phyloP scores from a whole-genome alignment of 2,329 filamentous ascomycete species.

The Fusarium pininemorale region DNA sequence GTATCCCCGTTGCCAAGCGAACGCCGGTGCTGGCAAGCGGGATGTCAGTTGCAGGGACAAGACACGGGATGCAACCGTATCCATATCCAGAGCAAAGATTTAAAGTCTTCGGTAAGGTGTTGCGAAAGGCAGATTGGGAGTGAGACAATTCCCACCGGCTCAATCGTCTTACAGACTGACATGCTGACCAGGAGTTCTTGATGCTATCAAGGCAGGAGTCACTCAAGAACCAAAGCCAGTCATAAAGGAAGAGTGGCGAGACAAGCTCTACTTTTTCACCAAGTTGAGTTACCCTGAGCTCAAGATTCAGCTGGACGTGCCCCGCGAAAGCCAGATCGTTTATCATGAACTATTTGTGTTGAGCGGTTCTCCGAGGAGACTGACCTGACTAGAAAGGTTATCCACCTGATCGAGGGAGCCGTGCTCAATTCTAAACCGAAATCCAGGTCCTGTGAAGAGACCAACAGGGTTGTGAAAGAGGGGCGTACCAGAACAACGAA shows the following conservation, averaged over 20 bases:
- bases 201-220: background rate
- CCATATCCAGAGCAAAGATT: too few species aligned
- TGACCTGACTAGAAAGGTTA: too few species aligned
- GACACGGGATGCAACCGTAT: rapidly evolving
- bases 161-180: background rate
- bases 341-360: too few species aligned
- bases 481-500: too few species aligned
- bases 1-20: background rate
- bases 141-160: background rate
- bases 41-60: background rate
- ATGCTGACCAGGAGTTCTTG: background rate
- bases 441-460: background rate
- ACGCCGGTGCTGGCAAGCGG: background rate
- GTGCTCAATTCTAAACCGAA: rapidly evolving
- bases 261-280: background rate
- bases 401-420: background rate
- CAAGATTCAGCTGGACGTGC: background rate
- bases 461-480: background rate
- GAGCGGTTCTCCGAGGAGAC: background rate
- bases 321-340: background rate
- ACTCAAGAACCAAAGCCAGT: background rate
- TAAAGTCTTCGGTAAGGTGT: background rate
- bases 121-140: background rate
- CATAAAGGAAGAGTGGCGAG: background rate
- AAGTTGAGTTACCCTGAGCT: background rate